Conservation (phyloP, 2,329 filamentous ascomycete species). For the Ploettnerulaceae sp. region DNA sequence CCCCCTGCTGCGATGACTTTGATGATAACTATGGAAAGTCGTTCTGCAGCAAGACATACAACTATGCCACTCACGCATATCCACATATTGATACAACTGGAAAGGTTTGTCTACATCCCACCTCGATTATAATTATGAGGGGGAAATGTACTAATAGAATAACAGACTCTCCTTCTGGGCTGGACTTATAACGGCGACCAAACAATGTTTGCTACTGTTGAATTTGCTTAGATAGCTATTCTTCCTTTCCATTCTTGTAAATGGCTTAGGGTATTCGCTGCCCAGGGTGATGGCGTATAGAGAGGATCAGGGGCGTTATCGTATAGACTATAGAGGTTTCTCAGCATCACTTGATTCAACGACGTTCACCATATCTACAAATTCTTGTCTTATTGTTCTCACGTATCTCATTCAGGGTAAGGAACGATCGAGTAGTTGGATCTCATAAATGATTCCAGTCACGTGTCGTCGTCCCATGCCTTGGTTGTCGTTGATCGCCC, state of each 20-base stretch:
- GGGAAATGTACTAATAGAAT: background rate
- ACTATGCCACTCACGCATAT: conserved; percentile 4
- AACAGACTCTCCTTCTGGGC: conserved; percentile 1
- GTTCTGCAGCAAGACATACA: background rate
- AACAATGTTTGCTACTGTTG: conserved; percentile 3
- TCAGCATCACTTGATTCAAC: no score
- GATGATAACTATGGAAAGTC: background rate
- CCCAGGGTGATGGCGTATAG: background rate
- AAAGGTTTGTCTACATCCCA: background rate
- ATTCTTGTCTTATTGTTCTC: no score
- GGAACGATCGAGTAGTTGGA: no score
- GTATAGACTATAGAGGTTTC: no score
- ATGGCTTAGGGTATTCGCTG: background rate
- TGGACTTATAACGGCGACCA: conserved; percentile 4
- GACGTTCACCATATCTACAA: no score
- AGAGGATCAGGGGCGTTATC: no score
- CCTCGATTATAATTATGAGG: no score
- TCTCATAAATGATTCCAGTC: no score
- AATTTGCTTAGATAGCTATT: background rate
- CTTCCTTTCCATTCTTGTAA: background rate
- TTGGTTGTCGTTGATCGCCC: no score
- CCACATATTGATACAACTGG: conserved; percentile 4
- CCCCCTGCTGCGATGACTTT: conserved; percentile 1
- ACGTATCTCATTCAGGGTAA: no score
- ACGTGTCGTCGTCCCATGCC: no score